Percentiles rank a stretch among this genome's conserved stretches.
phyloP scores from a whole-genome alignment of 2,329 filamentous ascomycete species.

The Coccinonectria pachysandricola region DNA sequence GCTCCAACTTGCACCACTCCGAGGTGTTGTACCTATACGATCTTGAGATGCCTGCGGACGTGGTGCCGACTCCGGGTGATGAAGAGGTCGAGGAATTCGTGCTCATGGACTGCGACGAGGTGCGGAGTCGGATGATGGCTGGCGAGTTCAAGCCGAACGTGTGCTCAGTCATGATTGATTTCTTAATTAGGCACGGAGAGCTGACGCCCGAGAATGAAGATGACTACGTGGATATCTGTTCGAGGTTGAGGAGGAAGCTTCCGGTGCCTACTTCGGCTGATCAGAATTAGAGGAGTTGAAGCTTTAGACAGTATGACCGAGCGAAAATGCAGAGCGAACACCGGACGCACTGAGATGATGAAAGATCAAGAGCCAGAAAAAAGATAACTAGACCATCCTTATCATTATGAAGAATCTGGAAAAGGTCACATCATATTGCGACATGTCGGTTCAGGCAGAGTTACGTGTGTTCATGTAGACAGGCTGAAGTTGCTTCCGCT shows the following conservation, averaged over 20 bases:
- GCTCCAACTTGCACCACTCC: conserved; percentile 22
- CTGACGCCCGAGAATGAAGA: conserved; percentile 62
- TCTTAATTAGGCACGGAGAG: conserved; percentile 67
- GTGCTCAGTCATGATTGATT: conserved; percentile 67
- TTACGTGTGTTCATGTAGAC: too few species aligned
- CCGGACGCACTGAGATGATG: too few species aligned
- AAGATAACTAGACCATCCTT: too few species aligned
- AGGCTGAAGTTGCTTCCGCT: too few species aligned
- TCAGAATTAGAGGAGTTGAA: too few species aligned
- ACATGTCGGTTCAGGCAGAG: too few species aligned
- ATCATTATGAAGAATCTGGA: too few species aligned
- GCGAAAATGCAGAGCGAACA: too few species aligned
- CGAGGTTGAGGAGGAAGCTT: conserved; percentile 32
- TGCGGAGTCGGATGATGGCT: conserved; percentile 49
- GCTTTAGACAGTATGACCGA: too few species aligned
- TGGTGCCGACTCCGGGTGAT: conserved; percentile 58
- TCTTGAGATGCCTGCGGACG: conserved; percentile 48
- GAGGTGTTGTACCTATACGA: conserved; percentile 63
- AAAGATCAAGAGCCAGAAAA: too few species aligned
- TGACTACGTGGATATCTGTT: conserved; percentile 59
- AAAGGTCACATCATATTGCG: too few species aligned
- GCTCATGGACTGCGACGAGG: conserved; percentile 50
- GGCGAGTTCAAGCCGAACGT: conserved; percentile 83
- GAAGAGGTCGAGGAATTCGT: conserved; percentile 70
- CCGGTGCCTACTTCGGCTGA: conserved; percentile 28